phyloP scores from a whole-genome alignment of 2,329 filamentous ascomycete genomes.

The Calonectria pseudoreteaudii region DNA sequence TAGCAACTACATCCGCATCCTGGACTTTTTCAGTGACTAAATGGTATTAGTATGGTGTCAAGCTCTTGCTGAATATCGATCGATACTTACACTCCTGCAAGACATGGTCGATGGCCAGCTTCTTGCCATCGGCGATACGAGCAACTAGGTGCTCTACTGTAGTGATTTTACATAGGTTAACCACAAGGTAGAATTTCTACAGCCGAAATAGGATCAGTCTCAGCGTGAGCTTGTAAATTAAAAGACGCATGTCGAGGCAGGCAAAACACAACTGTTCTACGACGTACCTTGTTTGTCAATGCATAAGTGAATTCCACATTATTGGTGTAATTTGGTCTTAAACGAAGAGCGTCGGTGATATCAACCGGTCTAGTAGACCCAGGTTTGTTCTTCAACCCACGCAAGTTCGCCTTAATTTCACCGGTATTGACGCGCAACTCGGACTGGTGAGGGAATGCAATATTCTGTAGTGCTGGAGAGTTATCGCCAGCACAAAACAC shows the following conservation, averaged over 20 bases:
- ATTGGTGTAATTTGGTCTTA: conserved; percentile 79
- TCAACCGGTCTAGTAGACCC: conserved; percentile 95
- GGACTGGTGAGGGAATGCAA: conserved; percentile 91
- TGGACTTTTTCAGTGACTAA: conserved; percentile 83
- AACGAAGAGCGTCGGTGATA: conserved; percentile 81
- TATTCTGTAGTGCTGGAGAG: conserved; percentile 73
- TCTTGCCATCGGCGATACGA: conserved; percentile 73
- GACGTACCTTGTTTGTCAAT: conserved; percentile 81
- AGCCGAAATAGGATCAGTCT: conserved; percentile 28
- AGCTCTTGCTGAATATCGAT: conserved; percentile 20
- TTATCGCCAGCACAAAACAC: conserved; percentile 83
- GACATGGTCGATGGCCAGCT: conserved; percentile 84
- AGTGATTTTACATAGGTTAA: conserved; percentile 81
- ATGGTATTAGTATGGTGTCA: conserved; percentile 33
- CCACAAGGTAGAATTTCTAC: conserved; percentile 78
- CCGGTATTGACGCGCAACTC: conserved; percentile 91
- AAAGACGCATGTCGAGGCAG: conserved; percentile 20
- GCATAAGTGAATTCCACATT: conserved; percentile 90
- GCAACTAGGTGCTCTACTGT: conserved; percentile 78
- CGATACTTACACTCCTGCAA: conserved; percentile 82
- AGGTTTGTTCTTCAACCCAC: conserved; percentile 95
- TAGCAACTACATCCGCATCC: conserved; percentile 90
- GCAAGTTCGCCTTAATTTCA: conserved; percentile 91
- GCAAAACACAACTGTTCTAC: conserved; percentile 26
- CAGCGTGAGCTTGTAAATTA: conserved; percentile 17